phyloP scores from a whole-genome alignment of 2,329 filamentous ascomycete genomes.

The Talaromyces sp. region DNA sequence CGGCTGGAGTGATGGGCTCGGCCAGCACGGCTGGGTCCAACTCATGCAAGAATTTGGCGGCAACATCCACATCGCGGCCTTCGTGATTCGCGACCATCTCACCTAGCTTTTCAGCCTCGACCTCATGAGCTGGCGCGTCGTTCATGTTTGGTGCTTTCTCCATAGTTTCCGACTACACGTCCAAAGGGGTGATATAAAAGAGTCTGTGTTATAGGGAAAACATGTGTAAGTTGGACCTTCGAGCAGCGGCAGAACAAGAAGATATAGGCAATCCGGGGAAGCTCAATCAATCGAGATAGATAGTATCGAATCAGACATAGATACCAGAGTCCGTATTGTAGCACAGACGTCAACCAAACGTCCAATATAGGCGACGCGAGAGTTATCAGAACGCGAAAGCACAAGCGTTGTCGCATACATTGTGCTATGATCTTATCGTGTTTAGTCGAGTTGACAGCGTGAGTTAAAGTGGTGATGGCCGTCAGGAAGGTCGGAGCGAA shows the following conservation, averaged over 20 bases:
- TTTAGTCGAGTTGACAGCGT: too few species aligned
- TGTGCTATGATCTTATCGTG: background rate
- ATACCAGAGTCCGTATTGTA: background rate
- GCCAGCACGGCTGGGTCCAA: conserved; percentile 24
- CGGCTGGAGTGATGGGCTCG: conserved; percentile 24
- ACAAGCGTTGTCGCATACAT: background rate
- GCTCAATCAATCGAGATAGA: background rate
- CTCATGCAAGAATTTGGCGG: conserved; percentile 27
- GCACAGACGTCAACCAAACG: background rate
- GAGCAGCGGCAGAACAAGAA: background rate
- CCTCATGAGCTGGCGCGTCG: background rate
- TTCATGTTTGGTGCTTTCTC: background rate
- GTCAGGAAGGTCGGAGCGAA: conserved; percentile 16
- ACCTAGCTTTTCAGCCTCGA: conserved; percentile 12
- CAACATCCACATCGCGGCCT: conserved; percentile 24
- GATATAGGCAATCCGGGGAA: conserved; percentile 8
- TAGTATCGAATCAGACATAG: background rate
- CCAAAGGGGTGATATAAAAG: background rate
- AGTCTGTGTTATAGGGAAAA: background rate
- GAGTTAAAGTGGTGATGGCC: background rate
- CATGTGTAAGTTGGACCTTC: background rate
- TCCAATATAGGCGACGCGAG: background rate
- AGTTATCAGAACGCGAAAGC: background rate
- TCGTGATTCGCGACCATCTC: conserved; percentile 13
- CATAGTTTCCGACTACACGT: background rate